Conservation (phyloP, 1,139 yeast species). For the Suhomyces chickasaworum region DNA sequence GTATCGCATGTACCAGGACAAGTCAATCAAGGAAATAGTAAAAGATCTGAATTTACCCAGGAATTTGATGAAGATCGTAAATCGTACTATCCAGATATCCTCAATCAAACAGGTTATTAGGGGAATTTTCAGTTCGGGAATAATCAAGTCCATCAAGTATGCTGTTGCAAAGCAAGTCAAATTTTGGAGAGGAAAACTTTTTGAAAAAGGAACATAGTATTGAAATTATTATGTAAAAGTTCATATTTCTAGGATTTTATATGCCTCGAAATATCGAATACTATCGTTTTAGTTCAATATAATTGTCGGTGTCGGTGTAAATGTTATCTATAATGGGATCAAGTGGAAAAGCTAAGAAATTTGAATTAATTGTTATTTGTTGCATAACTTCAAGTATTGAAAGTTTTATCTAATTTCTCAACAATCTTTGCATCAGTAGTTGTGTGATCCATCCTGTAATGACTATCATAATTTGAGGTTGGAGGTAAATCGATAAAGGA, state of each 20-base stretch:
- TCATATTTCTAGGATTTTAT: background rate
- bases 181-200: slow-evolving; percentile 22
- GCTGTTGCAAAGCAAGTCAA: slow-evolving; percentile 69
- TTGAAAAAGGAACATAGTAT: background rate
- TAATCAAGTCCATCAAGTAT: slow-evolving; percentile 68
- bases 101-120: slow-evolving; percentile 76
- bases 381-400: background rate
- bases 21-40: slow-evolving; percentile 39
- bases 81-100: slow-evolving; percentile 64
- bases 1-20: slow-evolving; percentile 41
- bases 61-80: slow-evolving; percentile 49
- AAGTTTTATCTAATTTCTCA: slow-evolving; percentile 8
- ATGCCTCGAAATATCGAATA: no score
- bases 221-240: background rate
- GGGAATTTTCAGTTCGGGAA: slow-evolving; percentile 87
- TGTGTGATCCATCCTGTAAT: slow-evolving; percentile 7
- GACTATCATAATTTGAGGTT: slow-evolving; percentile 9
- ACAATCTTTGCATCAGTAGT: slow-evolving; percentile 10
- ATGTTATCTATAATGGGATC: no score
- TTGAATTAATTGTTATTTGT: background rate
- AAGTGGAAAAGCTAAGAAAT: no score
- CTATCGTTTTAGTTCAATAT: no score
- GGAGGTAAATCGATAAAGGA: slow-evolving; percentile 4
- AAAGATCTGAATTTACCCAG: slow-evolving; percentile 38
- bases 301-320: no score